Percentiles rank a stretch among this genome's conserved stretches.
These are phyloP conservation scores for Funneliformis caledonium DNA, from an alignment of 371 early-diverging fungal species.

Conservation along the genomic window DNA sequence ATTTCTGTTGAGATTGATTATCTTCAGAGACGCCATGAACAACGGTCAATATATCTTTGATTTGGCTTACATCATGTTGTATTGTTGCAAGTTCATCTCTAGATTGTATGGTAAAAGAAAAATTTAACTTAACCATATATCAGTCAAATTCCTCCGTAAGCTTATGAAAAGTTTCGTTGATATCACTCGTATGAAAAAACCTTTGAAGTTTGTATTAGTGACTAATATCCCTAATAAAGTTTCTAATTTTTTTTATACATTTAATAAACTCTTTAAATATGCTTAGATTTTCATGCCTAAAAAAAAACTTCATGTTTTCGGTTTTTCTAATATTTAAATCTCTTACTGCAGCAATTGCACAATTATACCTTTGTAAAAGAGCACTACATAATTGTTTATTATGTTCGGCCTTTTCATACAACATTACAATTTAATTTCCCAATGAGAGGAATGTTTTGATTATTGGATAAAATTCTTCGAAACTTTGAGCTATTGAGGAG, in stretches of 20 bases:
- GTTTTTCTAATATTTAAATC: background rate
- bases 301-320: background rate
- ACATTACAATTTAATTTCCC: background rate
- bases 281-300: background rate
- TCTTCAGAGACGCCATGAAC: background rate
- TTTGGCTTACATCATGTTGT: background rate
- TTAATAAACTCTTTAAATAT: background rate
- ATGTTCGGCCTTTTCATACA: background rate
- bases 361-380: background rate
- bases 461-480: too few species aligned
- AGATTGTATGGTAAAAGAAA: background rate
- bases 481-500: too few species aligned
- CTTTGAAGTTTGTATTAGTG: background rate
- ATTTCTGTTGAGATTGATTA: background rate
- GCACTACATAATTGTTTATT: background rate
- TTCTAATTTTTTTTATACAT: background rate
- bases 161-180: background rate
- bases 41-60: background rate
- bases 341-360: constrained; percentile 7
- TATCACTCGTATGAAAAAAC: background rate
- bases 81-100: too few species aligned
- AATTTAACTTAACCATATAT: constrained; percentile 11
- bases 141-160: constrained; percentile 17
- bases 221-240: background rate
- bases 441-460: background rate